phyloP scores from a whole-genome alignment of 2,329 filamentous ascomycete species.

The Apiospora kogelbergensis region DNA sequence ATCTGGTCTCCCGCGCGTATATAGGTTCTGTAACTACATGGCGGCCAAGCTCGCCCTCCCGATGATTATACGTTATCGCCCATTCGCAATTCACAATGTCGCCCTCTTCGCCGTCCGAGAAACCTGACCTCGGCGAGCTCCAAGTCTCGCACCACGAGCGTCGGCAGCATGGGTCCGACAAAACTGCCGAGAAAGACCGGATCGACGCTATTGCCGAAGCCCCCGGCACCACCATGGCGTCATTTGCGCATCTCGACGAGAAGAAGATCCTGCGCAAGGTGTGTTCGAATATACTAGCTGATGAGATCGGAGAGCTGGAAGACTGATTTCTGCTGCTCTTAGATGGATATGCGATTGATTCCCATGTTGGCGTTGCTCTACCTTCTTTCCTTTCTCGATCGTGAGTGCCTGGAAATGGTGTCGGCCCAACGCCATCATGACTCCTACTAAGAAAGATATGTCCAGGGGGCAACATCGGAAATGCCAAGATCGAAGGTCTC shows the following conservation, averaged over 20 bases:
- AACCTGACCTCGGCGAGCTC: constrained; percentile 19
- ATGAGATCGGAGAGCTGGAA: neutral
- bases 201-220: constrained; percentile 23
- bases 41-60: neutral
- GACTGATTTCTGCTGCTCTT: neutral
- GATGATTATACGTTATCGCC: neutral
- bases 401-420: constrained; percentile 26
- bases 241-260: constrained; percentile 48
- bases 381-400: constrained; percentile 68
- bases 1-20: neutral
- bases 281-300: neutral
- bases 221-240: constrained; percentile 23
- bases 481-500: constrained; percentile 64
- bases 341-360: constrained; percentile 54
- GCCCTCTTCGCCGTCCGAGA: constrained; percentile 14
- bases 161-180: constrained; percentile 10
- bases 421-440: neutral
- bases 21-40: neutral
- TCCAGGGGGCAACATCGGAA: constrained; percentile 59
- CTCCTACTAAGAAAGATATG: constrained; percentile 2
- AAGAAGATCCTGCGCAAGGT: constrained; percentile 60
- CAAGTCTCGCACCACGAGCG: constrained; percentile 17
- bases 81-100: neutral
- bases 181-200: constrained; percentile 16
- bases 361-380: constrained; percentile 68